These are phyloP conservation scores for Pseudohyphozyma bogoriensis DNA, from an alignment of 768 basidiomycete species.

Conservation along the genomic window DNA sequence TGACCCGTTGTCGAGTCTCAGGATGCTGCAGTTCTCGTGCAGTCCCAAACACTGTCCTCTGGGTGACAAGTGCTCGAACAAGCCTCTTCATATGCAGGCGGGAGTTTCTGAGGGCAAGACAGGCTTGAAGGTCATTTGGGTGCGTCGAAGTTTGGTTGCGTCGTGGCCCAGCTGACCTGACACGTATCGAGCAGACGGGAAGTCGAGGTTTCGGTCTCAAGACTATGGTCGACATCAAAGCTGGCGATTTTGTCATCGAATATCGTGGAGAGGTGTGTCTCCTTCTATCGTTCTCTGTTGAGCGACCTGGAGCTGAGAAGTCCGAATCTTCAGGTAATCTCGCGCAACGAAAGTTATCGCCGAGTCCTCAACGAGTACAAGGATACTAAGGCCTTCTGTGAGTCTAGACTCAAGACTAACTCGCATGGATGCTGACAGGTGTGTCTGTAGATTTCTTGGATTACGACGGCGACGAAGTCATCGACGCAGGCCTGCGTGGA, in stretches of 20 bases:
- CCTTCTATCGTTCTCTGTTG: not conserved
- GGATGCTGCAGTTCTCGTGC: conserved; percentile 26
- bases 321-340: conserved; percentile 12
- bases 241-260: conserved; percentile 21
- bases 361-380: conserved; percentile 19
- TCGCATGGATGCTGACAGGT: too few species aligned
- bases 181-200: conserved; percentile 8
- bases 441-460: conserved; percentile 30
- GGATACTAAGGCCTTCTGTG: conserved; percentile 8
- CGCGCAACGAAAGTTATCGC: conserved; percentile 23
- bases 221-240: conserved; percentile 19
- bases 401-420: too few species aligned
- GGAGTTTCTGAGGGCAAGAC: conserved; percentile 20
- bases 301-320: not conserved
- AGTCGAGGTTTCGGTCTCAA: conserved; percentile 27
- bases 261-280: conserved; percentile 25
- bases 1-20: too few species aligned
- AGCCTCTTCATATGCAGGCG: conserved; percentile 8
- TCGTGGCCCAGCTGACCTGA: not conserved
- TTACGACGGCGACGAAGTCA: conserved; percentile 22
- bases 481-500: conserved; percentile 23
- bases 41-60: conserved; percentile 19
- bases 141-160: not conserved
- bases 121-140: conserved; percentile 23
- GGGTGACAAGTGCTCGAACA: conserved; percentile 17